phyloP scores from a whole-genome alignment of 2,329 filamentous ascomycete genomes.

The Cryphonectria naterciae region DNA sequence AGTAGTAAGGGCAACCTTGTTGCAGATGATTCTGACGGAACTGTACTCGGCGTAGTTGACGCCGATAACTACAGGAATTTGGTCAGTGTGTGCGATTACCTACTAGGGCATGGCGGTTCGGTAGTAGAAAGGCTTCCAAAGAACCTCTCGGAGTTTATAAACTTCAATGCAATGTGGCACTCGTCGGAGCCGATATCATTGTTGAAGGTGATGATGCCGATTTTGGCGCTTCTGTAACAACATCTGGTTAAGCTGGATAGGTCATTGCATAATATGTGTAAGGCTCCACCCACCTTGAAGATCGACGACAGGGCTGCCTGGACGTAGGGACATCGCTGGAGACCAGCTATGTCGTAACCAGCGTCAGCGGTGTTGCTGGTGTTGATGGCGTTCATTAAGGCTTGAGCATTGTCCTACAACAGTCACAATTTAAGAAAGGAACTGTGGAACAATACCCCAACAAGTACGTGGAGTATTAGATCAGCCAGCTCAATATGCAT shows the following conservation, averaged over 20 bases:
- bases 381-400: background rate
- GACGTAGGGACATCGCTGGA: background rate
- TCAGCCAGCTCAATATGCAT: background rate
- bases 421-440: background rate
- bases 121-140: background rate
- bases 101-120: background rate
- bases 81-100: background rate
- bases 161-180: constrained; percentile 2
- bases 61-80: background rate
- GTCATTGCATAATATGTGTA: no score
- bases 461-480: no score
- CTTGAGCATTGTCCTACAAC: background rate
- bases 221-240: constrained; percentile 3
- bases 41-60: background rate
- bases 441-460: no score
- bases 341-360: background rate
- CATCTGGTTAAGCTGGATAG: background rate
- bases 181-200: background rate
- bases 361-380: background rate
- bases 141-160: background rate
- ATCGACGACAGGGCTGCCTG: background rate
- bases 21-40: background rate
- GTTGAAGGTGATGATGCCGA: background rate
- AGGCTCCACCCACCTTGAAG: background rate
- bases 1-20: background rate